These are phyloP conservation scores for Lasiodiplodia gonubiensis DNA, from an alignment of 2,329 filamentous ascomycete genomes.

Conservation along the genomic window DNA sequence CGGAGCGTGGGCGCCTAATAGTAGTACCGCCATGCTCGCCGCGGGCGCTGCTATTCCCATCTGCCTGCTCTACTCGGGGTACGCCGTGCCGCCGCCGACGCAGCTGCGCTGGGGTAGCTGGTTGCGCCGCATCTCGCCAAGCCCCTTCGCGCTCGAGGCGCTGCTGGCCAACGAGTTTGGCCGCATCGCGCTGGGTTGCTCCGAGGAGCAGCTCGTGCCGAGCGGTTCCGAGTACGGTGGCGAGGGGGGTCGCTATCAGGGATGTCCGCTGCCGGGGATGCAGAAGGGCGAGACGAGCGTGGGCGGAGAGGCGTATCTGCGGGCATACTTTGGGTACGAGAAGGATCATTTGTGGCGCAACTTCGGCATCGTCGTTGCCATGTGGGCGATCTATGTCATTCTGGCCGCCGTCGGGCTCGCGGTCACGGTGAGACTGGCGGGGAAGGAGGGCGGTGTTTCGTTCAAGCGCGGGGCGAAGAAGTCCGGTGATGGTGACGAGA, in stretches of 20 bases:
- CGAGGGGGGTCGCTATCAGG: constrained; percentile 56
- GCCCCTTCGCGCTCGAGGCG: constrained; percentile 72
- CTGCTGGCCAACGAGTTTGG: constrained; percentile 75
- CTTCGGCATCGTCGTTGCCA: constrained; percentile 58
- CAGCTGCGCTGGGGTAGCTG: constrained; percentile 49
- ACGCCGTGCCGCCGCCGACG: constrained; percentile 45
- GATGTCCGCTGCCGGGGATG: constrained; percentile 64
- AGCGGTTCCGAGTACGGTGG: constrained; percentile 51
- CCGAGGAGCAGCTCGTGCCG: constrained; percentile 62
- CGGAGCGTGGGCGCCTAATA: constrained; percentile 41
- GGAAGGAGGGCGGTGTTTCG: constrained; percentile 64
- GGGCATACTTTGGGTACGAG: constrained; percentile 60
- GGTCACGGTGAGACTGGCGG: constrained; percentile 62
- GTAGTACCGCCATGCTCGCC: constrained; percentile 45
- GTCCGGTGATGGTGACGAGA: neutral
- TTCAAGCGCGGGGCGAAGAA: constrained; percentile 61
- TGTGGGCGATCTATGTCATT: constrained; percentile 56
- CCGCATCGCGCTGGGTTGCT: constrained; percentile 60
- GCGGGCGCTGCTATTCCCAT: constrained; percentile 49
- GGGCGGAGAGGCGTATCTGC: constrained; percentile 61
- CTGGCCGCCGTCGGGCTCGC: constrained; percentile 53
- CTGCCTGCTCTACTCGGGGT: constrained; percentile 47
- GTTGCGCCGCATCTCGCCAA: constrained; percentile 56
- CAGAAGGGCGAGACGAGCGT: constrained; percentile 59
- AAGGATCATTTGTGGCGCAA: constrained; percentile 66